phyloP scores from a whole-genome alignment of 78 protist genomes.

The Trichosphaerium sp. region DNA sequence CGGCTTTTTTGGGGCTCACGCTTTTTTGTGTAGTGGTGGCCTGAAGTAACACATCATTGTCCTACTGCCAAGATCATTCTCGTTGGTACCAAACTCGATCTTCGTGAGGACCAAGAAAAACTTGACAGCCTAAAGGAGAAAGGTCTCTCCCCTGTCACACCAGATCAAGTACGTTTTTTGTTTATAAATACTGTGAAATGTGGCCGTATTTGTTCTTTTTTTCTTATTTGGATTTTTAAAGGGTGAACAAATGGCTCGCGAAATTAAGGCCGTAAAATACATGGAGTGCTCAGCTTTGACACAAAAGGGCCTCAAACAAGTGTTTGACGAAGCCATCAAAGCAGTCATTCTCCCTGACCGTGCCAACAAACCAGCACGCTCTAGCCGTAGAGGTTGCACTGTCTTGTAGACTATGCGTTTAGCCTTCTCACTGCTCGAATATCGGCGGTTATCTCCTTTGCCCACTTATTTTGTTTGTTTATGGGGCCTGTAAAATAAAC shows the following conservation, averaged over 20 bases:
- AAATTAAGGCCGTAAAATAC: slow-evolving; percentile 29
- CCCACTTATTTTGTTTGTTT: no score
- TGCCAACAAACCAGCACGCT: slow-evolving; percentile 27
- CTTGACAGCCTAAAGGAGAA: slow-evolving; percentile 33
- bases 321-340: slow-evolving; percentile 32
- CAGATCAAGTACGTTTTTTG: no score
- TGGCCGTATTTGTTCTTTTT: no score
- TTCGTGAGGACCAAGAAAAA: slow-evolving; percentile 60
- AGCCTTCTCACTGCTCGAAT: no score
- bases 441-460: no score
- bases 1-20: no score
- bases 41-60: slow-evolving; percentile 79
- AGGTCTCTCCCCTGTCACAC: slow-evolving; percentile 35
- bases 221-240: no score
- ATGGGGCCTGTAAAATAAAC: no score
- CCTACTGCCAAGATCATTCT: slow-evolving; percentile 71
- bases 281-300: slow-evolving; percentile 27
- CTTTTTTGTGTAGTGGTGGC: slow-evolving; percentile 29
- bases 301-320: slow-evolving; percentile 21
- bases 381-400: no score
- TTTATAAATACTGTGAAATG: no score
- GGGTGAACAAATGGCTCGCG: slow-evolving; percentile 23
- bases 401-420: no score
- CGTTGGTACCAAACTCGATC: slow-evolving; percentile 81
- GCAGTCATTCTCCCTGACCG: slow-evolving; percentile 27